Percentiles rank a stretch among this genome's conserved stretches.
Conservation (phyloP, 2,329 filamentous ascomycete species). For the Neonectria ditissima region DNA sequence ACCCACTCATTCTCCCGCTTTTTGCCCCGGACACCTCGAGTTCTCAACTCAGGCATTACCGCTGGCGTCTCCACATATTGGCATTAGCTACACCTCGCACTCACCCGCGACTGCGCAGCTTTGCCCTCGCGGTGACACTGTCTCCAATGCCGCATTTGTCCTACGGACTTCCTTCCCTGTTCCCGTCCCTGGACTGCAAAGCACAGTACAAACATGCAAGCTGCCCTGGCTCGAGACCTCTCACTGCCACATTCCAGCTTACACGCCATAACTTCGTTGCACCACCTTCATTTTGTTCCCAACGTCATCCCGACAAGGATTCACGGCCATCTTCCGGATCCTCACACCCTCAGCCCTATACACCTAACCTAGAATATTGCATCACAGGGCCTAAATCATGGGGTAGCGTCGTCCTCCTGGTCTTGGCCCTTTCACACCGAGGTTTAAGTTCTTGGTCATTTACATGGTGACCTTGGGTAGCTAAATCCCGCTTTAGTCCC, state of each 20-base stretch:
- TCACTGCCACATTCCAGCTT: neutral
- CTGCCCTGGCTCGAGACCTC: no score
- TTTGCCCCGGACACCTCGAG: neutral
- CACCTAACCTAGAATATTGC: slow-evolving; percentile 16
- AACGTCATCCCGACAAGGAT: slow-evolving; percentile 26
- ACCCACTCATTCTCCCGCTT: neutral
- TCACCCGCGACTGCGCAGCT: neutral
- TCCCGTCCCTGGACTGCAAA: neutral
- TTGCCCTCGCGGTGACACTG: neutral
- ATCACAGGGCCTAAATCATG: slow-evolving; percentile 10
- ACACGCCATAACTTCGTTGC: slow-evolving; percentile 31
- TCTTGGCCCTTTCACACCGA: neutral
- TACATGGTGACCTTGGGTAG: neutral
- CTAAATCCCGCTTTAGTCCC: neutral
- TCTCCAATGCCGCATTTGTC: neutral
- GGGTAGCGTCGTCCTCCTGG: neutral
- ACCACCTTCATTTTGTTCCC: neutral
- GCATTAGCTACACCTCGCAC: neutral
- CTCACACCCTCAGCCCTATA: slow-evolving; percentile 39
- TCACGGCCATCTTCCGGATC: slow-evolving; percentile 44
- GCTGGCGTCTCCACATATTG: no score
- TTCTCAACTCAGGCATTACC: no score
- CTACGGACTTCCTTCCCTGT: no score
- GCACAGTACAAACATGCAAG: neutral
- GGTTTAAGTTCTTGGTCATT: slow-evolving; percentile 4